phyloP scores from a whole-genome alignment of 768 basidiomycete species.

The Clitopilus hobsonii region DNA sequence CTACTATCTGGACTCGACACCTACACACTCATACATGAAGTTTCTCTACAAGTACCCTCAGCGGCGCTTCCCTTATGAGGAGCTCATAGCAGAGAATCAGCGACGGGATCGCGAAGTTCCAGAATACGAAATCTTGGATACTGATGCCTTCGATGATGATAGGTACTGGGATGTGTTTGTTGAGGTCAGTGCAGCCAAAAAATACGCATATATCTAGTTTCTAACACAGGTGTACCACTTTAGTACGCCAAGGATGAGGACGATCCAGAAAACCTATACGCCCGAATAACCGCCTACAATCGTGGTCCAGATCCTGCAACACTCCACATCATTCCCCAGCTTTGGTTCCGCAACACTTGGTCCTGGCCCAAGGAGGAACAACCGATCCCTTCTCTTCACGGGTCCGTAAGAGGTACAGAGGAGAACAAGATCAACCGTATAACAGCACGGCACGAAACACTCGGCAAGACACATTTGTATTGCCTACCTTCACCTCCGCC shows the following conservation, averaged over 20 bases:
- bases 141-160: constrained; percentile 86
- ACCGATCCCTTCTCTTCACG: constrained; percentile 55
- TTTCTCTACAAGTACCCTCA: constrained; percentile 99
- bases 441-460: constrained; percentile 65
- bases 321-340: constrained; percentile 89
- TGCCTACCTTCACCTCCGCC: constrained; percentile 92
- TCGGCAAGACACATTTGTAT: constrained; percentile 79
- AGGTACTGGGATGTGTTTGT: constrained; percentile 99
- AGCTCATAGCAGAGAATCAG: constrained; percentile 82
- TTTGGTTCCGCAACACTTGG: constrained; percentile 99
- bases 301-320: constrained; percentile 93
- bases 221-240: constrained; percentile 1
- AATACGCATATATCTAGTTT: background rate
- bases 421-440: constrained; percentile 50
- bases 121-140: constrained; percentile 94
- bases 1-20: constrained; percentile 97
- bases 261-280: constrained; percentile 79
- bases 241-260: constrained; percentile 98
- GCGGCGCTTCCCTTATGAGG: constrained; percentile 86
- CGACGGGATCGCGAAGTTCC: constrained; percentile 78
- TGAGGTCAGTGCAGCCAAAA: constrained; percentile 55
- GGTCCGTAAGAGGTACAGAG: constrained; percentile 41
- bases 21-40: constrained; percentile 99
- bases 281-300: constrained; percentile 95
- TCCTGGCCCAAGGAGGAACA: constrained; percentile 81